Evolutionary conservation across 2,329 filamentous ascomycete genomes (phyloP).

Genomic region (Hypoxylon rubiginosum): DNA sequence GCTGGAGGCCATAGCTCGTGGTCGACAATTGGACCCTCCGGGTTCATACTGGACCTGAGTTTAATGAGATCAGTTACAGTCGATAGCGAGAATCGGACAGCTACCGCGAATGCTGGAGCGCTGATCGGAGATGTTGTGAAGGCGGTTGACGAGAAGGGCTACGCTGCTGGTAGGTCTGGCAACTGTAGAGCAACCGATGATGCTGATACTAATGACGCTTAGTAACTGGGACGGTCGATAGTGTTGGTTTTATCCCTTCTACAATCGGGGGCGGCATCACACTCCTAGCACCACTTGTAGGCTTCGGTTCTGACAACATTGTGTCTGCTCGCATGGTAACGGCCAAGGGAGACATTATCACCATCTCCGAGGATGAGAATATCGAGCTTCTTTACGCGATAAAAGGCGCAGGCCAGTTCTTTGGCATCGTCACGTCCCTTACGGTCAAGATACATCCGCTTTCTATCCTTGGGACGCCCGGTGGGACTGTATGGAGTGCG

Average conservation of each 20-base stretch:
- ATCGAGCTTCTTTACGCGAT: conserved; percentile 16
- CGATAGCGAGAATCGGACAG: conserved; percentile 4
- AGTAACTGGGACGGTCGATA: conserved; percentile 17
- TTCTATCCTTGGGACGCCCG: conserved; percentile 2
- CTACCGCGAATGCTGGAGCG: conserved; percentile 12
- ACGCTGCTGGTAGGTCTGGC: conserved; percentile 9
- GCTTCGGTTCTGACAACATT: conserved; percentile 23
- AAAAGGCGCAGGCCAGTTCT: conserved; percentile 13
- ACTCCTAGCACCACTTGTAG: conserved; percentile 11
- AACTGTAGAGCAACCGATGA: background rate
- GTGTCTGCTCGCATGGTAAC: conserved; percentile 19
- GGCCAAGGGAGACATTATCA: conserved; percentile 14
- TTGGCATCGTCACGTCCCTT: conserved; percentile 15
- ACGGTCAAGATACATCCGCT: conserved; percentile 13
- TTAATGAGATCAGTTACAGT: conserved; percentile 8
- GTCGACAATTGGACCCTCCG: conserved; percentile 16
- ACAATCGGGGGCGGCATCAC: conserved; percentile 16
- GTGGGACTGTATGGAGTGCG: conserved; percentile 14
- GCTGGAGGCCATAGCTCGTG: conserved; percentile 18
- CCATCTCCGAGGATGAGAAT: conserved; percentile 12
- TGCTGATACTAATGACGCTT: background rate
- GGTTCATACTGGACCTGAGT: conserved; percentile 16
- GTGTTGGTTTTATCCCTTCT: conserved; percentile 17
- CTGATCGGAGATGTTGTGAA: conserved; percentile 5
- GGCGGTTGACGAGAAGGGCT: conserved; percentile 12